These are phyloP conservation scores for Penicillium parvum DNA, from an alignment of 495 filamentous ascomycete species.

Conservation along the genomic window DNA sequence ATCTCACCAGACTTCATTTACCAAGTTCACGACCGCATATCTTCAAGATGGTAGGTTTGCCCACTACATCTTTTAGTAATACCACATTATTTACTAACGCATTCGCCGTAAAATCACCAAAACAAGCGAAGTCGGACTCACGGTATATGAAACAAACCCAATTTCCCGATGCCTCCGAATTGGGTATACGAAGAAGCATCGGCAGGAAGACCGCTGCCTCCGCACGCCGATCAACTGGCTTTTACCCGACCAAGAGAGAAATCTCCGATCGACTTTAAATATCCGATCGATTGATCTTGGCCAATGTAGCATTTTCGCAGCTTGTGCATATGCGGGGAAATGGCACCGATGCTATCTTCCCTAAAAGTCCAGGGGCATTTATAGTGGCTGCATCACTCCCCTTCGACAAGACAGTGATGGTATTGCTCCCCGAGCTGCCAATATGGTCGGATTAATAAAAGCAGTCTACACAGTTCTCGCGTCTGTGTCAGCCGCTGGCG, in stretches of 20 bases:
- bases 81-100: background rate
- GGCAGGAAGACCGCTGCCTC: conserved; percentile 9
- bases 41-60: conserved; percentile 12
- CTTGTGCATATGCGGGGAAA: conserved; percentile 13
- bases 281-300: conserved; percentile 6
- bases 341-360: conserved; percentile 9
- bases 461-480: conserved; percentile 1
- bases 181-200: conserved; percentile 6
- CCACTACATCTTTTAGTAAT: background rate
- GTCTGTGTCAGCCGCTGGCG: background rate
- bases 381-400: background rate
- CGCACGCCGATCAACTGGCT: conserved; percentile 5
- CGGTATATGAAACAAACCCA: conserved; percentile 9
- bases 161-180: too few species aligned
- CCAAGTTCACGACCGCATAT: background rate
- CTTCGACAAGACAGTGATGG: background rate
- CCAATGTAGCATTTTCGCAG: background rate
- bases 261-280: conserved; percentile 6
- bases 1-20: background rate
- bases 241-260: conserved; percentile 6
- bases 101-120: conserved; percentile 11
- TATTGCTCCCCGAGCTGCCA: background rate
- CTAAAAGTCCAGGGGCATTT: background rate
- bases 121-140: conserved; percentile 30
- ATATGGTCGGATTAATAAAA: background rate